These are phyloP conservation scores for Bipolaris oryzae DNA, from an alignment of 2,329 filamentous ascomycete genomes.

Conservation along the genomic window DNA sequence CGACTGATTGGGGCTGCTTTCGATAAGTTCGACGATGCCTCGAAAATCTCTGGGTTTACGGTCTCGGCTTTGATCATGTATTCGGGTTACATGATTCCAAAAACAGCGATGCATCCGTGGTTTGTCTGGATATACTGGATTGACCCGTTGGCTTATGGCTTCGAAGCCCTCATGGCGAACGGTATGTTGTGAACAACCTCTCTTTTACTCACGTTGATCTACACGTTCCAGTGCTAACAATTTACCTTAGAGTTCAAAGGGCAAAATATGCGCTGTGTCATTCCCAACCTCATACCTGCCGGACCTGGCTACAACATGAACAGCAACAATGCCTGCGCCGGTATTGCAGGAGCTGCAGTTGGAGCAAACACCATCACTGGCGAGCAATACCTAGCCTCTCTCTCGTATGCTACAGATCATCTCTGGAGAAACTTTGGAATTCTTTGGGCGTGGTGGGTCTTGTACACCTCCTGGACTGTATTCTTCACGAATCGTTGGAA, in stretches of 20 bases:
- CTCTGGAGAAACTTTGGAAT: conserved; percentile 52
- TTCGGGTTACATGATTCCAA: conserved; percentile 62
- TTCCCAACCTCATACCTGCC: conserved; percentile 57
- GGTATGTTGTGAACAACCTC: conserved; percentile 65
- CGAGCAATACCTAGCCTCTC: conserved; percentile 61
- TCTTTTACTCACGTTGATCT: conserved; percentile 79
- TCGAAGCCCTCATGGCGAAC: conserved; percentile 77
- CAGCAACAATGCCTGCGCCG: background rate
- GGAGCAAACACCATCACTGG: conserved; percentile 60
- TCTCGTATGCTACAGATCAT: conserved; percentile 48
- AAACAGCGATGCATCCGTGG: conserved; percentile 72
- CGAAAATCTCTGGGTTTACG: conserved; percentile 58
- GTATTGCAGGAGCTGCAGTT: conserved; percentile 48
- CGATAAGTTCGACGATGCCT: conserved; percentile 63
- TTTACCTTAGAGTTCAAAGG: conserved; percentile 65
- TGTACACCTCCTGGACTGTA: conserved; percentile 61
- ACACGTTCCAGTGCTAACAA: conserved; percentile 70
- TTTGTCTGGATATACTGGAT: conserved; percentile 82
- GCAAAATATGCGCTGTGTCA: conserved; percentile 62
- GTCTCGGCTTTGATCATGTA: conserved; percentile 62
- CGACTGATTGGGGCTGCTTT: conserved; percentile 72
- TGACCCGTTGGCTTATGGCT: conserved; percentile 76
- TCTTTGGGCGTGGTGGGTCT: conserved; percentile 53
- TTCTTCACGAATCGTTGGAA: conserved; percentile 61
- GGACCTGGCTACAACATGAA: conserved; percentile 52